These are phyloP conservation scores for Exophiala sideris DNA, from an alignment of 2,329 filamentous ascomycete species.

Conservation along the genomic window DNA sequence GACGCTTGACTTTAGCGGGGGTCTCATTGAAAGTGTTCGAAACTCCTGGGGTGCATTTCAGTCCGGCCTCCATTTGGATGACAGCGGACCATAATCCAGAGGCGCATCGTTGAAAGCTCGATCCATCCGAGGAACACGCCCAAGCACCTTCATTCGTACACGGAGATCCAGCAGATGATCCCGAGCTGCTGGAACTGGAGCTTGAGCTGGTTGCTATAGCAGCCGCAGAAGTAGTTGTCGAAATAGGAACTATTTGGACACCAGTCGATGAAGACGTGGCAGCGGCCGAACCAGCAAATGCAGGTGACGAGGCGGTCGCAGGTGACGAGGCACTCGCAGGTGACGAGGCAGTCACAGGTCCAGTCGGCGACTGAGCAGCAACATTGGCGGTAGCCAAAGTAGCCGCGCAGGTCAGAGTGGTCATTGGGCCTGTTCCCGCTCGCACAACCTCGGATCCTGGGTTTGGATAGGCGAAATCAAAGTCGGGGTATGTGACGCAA, in stretches of 20 bases:
- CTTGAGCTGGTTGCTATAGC: conserved; percentile 29
- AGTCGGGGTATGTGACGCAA: conserved; percentile 54
- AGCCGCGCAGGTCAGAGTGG: conserved; percentile 22
- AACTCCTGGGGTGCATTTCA: conserved; percentile 46
- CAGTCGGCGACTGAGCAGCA: conserved; percentile 18
- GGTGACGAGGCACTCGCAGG: conserved; percentile 5
- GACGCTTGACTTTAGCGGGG: too few relatives aligned
- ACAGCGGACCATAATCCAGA: conserved; percentile 53
- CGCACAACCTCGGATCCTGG: conserved; percentile 58
- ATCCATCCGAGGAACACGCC: conserved; percentile 55
- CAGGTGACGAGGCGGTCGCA: background rate
- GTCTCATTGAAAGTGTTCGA: background rate
- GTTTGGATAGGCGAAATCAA: conserved; percentile 65
- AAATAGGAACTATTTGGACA: background rate
- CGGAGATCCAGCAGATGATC: conserved; percentile 31
- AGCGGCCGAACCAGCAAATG: conserved; percentile 1
- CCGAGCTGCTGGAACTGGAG: conserved; percentile 27
- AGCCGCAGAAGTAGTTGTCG: conserved; percentile 5
- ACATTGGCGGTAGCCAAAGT: conserved; percentile 22
- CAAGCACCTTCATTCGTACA: conserved; percentile 56
- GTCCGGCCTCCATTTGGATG: conserved; percentile 53
- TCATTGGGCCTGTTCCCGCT: conserved; percentile 23
- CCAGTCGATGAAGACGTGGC: background rate
- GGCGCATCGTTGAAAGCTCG: conserved; percentile 61
- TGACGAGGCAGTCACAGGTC: conserved; percentile 3